These are phyloP conservation scores for Ormosia emarginata DNA, from an alignment of 306 rosid genomes.

Conservation along the genomic window DNA sequence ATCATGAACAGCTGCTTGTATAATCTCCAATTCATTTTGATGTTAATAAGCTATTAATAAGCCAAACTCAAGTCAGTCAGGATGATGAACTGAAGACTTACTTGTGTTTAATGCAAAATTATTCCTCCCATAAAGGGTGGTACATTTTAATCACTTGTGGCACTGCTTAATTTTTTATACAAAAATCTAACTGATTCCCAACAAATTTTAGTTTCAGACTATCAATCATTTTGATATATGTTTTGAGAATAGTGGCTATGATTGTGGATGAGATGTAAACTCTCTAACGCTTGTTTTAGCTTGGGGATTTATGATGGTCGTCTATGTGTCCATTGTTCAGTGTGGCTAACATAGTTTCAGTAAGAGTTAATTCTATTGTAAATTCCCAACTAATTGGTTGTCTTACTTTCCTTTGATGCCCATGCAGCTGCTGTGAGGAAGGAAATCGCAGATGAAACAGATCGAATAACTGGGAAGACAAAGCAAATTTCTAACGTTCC, in stretches of 20 bases:
- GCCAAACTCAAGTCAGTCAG: not conserved
- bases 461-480: slow-evolving; percentile 91
- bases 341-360: not conserved
- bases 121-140: not conserved
- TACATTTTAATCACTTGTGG: not conserved
- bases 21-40: not conserved
- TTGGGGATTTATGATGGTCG: not conserved
- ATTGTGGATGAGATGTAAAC: not conserved
- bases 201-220: not conserved
- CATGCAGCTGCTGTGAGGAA: slow-evolving; percentile 82
- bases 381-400: not conserved
- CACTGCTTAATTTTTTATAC: not conserved
- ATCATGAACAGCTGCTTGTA: not conserved
- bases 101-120: not conserved
- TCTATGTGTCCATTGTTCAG: not conserved
- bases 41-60: not conserved
- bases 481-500: slow-evolving; percentile 90
- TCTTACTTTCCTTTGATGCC: slow-evolving; percentile 8
- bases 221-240: not conserved
- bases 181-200: not conserved
- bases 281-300: not conserved
- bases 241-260: not conserved
- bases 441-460: slow-evolving; percentile 97
- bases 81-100: not conserved
- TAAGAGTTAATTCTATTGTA: not conserved